Conservation (phyloP, 2,329 filamentous ascomycete genomes). For the Apiospora marii region DNA sequence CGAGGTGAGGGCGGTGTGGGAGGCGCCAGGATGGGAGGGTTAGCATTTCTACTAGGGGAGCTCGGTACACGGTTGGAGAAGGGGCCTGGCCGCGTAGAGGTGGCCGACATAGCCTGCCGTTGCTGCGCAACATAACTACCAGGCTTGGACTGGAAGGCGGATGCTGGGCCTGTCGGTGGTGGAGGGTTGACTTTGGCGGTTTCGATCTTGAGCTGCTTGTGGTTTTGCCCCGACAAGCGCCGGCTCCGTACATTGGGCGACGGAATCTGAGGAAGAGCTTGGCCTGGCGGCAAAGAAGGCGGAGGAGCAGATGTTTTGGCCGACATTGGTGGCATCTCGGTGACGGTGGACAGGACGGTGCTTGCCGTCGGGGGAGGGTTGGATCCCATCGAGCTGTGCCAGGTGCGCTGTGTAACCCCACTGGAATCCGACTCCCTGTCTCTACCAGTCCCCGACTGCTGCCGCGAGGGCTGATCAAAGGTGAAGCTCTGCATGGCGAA, state of each 20-base stretch:
- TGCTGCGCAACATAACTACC: conserved; percentile 51
- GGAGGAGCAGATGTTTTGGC: conserved; percentile 33
- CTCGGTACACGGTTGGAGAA: conserved; percentile 45
- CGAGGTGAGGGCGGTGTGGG: conserved; percentile 39
- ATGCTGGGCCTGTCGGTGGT: conserved; percentile 34
- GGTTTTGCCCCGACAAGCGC: conserved; percentile 80
- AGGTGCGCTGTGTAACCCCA: conserved; percentile 77
- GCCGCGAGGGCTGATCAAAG: conserved; percentile 71
- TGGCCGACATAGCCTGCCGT: conserved; percentile 50
- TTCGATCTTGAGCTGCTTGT: conserved; percentile 89
- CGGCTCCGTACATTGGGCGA: conserved; percentile 71
- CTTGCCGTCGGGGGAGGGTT: conserved; percentile 74
- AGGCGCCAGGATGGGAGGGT: conserved; percentile 32
- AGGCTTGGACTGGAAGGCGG: conserved; percentile 40
- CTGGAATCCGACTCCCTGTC: conserved; percentile 81
- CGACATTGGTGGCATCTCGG: conserved; percentile 58
- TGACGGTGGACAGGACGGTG: conserved; percentile 75
- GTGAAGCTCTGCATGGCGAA: conserved; percentile 86
- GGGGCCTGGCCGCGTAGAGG: conserved; percentile 42
- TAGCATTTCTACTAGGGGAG: conserved; percentile 40
- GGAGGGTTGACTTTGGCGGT: conserved; percentile 57
- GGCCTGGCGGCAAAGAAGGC: conserved; percentile 58
- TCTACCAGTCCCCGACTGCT: conserved; percentile 67
- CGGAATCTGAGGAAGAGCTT: conserved; percentile 54
- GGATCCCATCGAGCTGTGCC: conserved; percentile 80